These are phyloP conservation scores for Saturnispora sanitii DNA, from an alignment of 805 yeast species.

Conservation along the genomic window DNA sequence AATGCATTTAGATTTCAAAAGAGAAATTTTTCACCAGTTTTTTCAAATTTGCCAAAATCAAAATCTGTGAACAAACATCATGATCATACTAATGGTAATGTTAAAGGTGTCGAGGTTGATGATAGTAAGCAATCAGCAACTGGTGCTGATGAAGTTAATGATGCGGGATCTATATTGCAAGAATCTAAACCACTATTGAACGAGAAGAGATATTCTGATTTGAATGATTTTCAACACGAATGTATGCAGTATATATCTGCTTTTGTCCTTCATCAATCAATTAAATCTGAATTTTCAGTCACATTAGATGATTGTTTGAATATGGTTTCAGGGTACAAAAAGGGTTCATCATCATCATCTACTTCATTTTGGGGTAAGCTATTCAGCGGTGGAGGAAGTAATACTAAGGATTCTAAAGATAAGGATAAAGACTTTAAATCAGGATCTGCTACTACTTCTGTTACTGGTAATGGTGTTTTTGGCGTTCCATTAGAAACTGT, in stretches of 20 bases:
- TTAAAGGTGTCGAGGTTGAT: not conserved
- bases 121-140: not conserved
- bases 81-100: not conserved
- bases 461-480: slow-evolving; percentile 44
- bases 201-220: slow-evolving; percentile 45
- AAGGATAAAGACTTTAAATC: slow-evolving; percentile 13
- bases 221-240: slow-evolving; percentile 47
- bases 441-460: slow-evolving; percentile 14
- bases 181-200: not conserved
- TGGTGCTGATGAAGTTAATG: slow-evolving; percentile 1
- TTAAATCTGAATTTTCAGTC: slow-evolving; percentile 17
- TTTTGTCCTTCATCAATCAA: slow-evolving; percentile 35
- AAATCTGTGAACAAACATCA: slow-evolving; percentile 17
- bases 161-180: not conserved
- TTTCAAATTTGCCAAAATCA: slow-evolving; percentile 29
- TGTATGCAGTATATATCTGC: slow-evolving; percentile 51
- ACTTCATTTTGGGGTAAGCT: slow-evolving; percentile 46
- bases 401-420: slow-evolving; percentile 1
- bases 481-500: slow-evolving; percentile 67
- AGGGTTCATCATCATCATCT: slow-evolving; percentile 14
- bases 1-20: slow-evolving; percentile 83
- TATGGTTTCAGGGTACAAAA: slow-evolving; percentile 32
- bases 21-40: slow-evolving; percentile 23
- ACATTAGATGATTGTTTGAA: slow-evolving; percentile 28
- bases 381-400: slow-evolving; percentile 19